Percentiles rank a stretch among this genome's conserved stretches.
These are phyloP conservation scores for Dryas integrifolia DNA, from an alignment of 331 rosid genomes.

Conservation along the genomic window DNA sequence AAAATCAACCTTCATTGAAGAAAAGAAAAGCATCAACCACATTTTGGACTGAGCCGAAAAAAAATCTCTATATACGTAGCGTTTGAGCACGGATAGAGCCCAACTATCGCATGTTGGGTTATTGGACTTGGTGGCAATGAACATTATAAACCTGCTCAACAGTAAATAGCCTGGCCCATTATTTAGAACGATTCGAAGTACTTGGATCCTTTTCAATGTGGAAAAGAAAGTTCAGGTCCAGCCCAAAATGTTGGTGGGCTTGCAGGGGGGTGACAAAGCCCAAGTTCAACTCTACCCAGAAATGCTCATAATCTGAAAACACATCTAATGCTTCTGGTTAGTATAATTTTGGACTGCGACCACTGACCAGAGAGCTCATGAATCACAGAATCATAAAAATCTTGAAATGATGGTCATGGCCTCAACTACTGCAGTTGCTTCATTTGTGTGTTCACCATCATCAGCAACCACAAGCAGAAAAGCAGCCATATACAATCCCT, in stretches of 20 bases:
- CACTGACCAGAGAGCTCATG: slow-evolving; percentile 21
- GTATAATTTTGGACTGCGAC: slow-evolving; percentile 4
- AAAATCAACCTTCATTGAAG: too few species aligned
- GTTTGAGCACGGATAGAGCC: not conserved
- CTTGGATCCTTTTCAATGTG: not conserved
- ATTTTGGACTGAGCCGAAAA: not conserved
- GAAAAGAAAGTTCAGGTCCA: too few species aligned
- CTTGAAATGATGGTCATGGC: slow-evolving; percentile 55
- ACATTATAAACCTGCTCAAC: not conserved
- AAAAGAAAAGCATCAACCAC: not conserved
- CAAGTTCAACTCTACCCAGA: not conserved
- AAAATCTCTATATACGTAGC: too few species aligned
- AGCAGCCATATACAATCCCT: slow-evolving; percentile 27
- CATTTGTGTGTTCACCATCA: slow-evolving; percentile 38
- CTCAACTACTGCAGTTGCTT: slow-evolving; percentile 42
- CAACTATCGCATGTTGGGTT: not conserved
- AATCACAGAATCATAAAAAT: slow-evolving; percentile 15
- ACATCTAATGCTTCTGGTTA: not conserved
- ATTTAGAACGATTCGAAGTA: too few species aligned
- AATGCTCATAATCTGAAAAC: not conserved
- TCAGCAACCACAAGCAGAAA: slow-evolving; percentile 31
- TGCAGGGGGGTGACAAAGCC: not conserved
- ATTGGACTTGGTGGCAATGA: not conserved
- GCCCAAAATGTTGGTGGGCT: not conserved
- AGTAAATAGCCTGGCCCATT: not conserved